Percentiles rank a stretch among this genome's conserved stretches.
These are phyloP conservation scores for Podospora pseudocomata DNA, from an alignment of 495 filamentous ascomycete species.

Conservation along the genomic window DNA sequence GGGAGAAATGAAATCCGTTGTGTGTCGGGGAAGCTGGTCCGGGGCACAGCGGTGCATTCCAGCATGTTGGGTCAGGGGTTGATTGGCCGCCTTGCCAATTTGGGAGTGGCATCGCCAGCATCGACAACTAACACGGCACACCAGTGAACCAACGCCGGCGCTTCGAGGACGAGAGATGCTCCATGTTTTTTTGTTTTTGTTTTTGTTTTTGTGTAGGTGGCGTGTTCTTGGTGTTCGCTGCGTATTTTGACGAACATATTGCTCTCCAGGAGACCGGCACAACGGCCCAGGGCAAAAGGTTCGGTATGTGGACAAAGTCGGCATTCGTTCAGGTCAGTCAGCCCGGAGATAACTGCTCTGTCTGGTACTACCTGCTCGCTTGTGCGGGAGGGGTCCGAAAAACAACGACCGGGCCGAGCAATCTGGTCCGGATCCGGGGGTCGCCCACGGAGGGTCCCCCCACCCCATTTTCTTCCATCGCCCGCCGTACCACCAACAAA, in stretches of 20 bases:
- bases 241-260: background rate
- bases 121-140: background rate
- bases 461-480: background rate
- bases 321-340: background rate
- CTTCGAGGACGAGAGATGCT: background rate
- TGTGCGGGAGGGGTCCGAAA: background rate
- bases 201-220: background rate
- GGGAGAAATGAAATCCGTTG: background rate
- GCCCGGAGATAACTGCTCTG: background rate
- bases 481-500: background rate
- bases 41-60: background rate
- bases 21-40: background rate
- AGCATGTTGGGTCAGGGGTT: background rate
- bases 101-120: background rate
- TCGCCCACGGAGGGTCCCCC: background rate
- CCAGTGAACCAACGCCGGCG: background rate
- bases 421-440: conserved; percentile 4
- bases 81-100: background rate
- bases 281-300: background rate
- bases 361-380: background rate
- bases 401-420: background rate
- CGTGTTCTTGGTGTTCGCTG: background rate
- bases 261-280: background rate
- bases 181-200: background rate
- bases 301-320: background rate